Conservation (phyloP, 768 basidiomycete species). For the Suillus variegatus region DNA sequence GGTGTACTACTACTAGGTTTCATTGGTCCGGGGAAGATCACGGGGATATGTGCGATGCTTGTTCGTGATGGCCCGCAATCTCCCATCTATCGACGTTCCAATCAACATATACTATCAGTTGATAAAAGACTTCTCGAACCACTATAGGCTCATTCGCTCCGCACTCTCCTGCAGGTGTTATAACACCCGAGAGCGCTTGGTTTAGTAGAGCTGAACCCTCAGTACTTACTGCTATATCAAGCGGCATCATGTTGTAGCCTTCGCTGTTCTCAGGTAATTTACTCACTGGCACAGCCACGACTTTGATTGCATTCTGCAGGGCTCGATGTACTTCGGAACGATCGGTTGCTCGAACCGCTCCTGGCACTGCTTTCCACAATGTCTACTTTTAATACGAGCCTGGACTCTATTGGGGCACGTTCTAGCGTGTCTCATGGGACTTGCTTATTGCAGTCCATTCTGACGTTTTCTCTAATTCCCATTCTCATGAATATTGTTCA, state of each 20-base stretch:
- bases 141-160: background rate
- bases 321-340: background rate
- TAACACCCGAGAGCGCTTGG: background rate
- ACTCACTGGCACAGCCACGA: background rate
- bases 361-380: background rate
- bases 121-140: background rate
- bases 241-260: slow-evolving; percentile 2
- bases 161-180: no score
- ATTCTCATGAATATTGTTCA: background rate
- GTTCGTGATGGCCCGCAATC: slow-evolving; percentile 1
- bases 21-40: background rate
- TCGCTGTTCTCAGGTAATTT: background rate
- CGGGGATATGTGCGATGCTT: background rate
- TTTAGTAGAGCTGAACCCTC: background rate
- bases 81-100: background rate
- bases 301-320: slow-evolving; percentile 4
- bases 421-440: background rate
- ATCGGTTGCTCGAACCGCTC: background rate
- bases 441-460: slow-evolving; percentile 6
- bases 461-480: background rate
- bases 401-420: slow-evolving; percentile 5
- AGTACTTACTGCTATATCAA: slow-evolving; percentile 2
- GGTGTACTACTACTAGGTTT: background rate
- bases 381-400: slow-evolving; percentile 4
- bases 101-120: background rate